Evolutionary conservation across 208 protist species (phyloP).

Genomic region (Leishmania braziliensis): DNA sequence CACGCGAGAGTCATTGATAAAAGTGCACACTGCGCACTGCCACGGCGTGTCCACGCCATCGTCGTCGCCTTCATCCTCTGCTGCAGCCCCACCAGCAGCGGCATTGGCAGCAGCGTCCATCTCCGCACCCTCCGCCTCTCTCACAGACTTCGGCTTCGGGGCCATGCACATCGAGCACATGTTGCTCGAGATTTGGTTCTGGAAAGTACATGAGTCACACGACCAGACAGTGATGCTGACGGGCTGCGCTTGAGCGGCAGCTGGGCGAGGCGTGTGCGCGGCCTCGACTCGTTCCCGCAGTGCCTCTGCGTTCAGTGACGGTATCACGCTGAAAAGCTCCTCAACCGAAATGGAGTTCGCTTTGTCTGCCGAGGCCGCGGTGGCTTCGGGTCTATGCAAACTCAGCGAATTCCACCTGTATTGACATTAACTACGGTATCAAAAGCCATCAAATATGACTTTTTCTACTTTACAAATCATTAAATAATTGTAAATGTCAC

Average conservation of each 20-base stretch:
- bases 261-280: neutral
- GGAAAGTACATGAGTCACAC: slow-evolving; percentile 55
- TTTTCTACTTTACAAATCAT: no score
- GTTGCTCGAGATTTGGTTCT: slow-evolving; percentile 33
- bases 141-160: slow-evolving; percentile 26
- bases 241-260: neutral
- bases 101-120: slow-evolving; percentile 1
- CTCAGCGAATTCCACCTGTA: no score
- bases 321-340: slow-evolving; percentile 30
- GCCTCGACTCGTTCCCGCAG: slow-evolving; percentile 27
- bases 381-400: neutral
- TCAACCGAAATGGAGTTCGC: slow-evolving; percentile 13
- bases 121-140: slow-evolving; percentile 18
- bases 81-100: neutral
- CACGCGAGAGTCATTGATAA: slow-evolving; percentile 52
- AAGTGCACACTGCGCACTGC: slow-evolving; percentile 64
- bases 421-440: no score
- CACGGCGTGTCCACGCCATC: slow-evolving; percentile 48
- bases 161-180: slow-evolving; percentile 48
- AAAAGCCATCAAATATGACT: no score
- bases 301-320: slow-evolving; percentile 21
- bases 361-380: neutral
- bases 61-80: slow-evolving; percentile 28
- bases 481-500: no score
- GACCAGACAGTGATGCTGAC: slow-evolving; percentile 28